Conservation (phyloP, 441 rosid genomes). For the Populus hybrid region DNA sequence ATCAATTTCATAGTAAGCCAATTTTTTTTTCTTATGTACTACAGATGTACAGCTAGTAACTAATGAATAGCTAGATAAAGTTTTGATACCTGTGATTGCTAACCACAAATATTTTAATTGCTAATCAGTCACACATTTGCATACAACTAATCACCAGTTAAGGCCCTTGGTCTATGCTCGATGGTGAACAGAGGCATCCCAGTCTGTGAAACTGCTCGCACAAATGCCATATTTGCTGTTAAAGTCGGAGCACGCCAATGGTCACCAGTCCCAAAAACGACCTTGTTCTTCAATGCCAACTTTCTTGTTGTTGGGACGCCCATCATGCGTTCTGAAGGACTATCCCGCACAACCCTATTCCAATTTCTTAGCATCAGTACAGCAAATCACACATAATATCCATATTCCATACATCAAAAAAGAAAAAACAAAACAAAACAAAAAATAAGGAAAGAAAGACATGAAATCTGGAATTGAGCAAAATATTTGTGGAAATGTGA, state of each 20-base stretch:
- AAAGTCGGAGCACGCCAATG: conserved; percentile 71
- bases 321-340: conserved; percentile 69
- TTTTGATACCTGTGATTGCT: background rate
- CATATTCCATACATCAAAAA: background rate
- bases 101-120: background rate
- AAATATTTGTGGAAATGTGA: background rate
- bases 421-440: background rate
- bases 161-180: conserved; percentile 80
- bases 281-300: conserved; percentile 75
- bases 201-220: conserved; percentile 86
- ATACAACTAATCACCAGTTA: conserved; percentile 62
- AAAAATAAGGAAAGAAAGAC: background rate
- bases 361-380: conserved; percentile 10
- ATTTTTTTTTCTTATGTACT: background rate
- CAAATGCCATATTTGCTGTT: conserved; percentile 90
- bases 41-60: background rate
- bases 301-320: conserved; percentile 85
- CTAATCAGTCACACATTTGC: background rate
- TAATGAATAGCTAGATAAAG: background rate
- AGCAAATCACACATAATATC: conserved; percentile 3
- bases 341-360: conserved; percentile 67
- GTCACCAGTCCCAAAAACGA: conserved; percentile 87
- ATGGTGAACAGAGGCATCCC: conserved; percentile 78
- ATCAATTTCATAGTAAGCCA: background rate
- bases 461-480: background rate